Base-by-base conservation (phyloP, 2,329 filamentous ascomycete genomes). In the Zasmidium angulare region DNA sequence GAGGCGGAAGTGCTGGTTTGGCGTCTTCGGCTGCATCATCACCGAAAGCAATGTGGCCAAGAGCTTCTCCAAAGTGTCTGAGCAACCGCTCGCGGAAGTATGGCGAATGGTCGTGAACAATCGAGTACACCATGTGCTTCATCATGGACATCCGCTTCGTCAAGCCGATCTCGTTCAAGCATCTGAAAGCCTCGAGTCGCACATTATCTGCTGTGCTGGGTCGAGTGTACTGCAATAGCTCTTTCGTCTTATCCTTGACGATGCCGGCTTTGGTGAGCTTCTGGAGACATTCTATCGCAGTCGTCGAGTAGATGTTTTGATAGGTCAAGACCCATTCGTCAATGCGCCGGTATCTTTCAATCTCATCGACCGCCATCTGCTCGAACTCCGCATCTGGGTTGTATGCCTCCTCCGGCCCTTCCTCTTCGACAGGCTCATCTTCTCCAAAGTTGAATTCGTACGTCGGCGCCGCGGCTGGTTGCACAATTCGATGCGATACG, bases 251-350 rank as follows among this genome's bases (percentile, higher is more conserved):
- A 56, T 81, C 72, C 10, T 82, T 79, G 47, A 82, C 77, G 36
- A 84, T 77, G 11, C 79, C 80, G 6, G 79, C 81, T 62, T 81
- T 76, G 63, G 82, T 82, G 19, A 88, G 75, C 63, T 79, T 79
- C 61, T 80, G 76, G 60, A 85, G 79, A 71, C 85, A 87, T n/a
- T 83, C 78, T 19, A 88, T 75, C 20, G 85, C 84, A 12, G 85
- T 85, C 12, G 79, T 79, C 1, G 86, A 84, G 70, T 86, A 86
- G 22, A 87, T 74, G 64, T 88, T 88, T 56, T 87, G 85, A 68
- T 82, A 87, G 0, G 86, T 87, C 43, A 84, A 81, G 1, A 85
- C 84, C 84, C 85, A 88, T 70, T 88, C 86, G 65, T 88, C 86
- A 70, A 88, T 83, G 36, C 86, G 79, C 56, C 85, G 78, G 62